Evolutionary conservation across 2,329 filamentous ascomycete species (phyloP), one percentile per base, ranked within the genome.

Genomic region (Trichoderma brevicompactum): DNA sequence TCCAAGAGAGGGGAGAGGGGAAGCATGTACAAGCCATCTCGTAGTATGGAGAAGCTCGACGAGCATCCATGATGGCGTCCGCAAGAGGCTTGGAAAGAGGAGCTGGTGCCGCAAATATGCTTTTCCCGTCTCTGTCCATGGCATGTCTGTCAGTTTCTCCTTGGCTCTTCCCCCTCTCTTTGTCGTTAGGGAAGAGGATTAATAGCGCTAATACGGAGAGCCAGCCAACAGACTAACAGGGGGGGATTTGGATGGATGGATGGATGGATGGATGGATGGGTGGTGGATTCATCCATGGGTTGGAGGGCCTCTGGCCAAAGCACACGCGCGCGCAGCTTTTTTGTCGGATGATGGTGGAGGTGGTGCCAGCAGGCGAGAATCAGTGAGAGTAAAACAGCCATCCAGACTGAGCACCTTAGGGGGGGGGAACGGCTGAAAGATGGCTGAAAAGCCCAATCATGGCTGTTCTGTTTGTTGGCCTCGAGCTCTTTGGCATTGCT

Each of bases 321-420:
- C 58, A 23, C 38, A 32, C 59, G 40, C 60, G 40, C 56, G 13
- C 23, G 44, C 56, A 41, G 19, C 7, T 46, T 41, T 41, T 43
- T 28, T 50, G 60, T 63, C 60, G 60, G 49, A 63, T 63, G 60
- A 63, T 63, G 59, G 54, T 46, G 55, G 60, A 63, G 60, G 49
- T 40, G 60, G 28, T 54, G 40, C 50, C 40, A 44, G 60, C 40
- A 46, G 40, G 49, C 28, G 40, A 52, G 48, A 28, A n/a, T 41
- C 44, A 50, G 23, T 13, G 56, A 17, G 56, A 38, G 40, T 8
- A 15, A 34, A 12, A 32, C n/a, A 36, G 40, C 12, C 46, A 34
- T 34, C 17, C 7, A 36, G 38, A n/a, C 9, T 38, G 28, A 36
- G 23, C 13, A 36, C 10, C 34, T 13, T n/a, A n/a, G n/a, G n/a